A percentile compares a stretch with the other conserved stretches of the same genome.
Evolutionary conservation across 2,329 filamentous ascomycete species (phyloP).

Genomic region (Colletotrichum noveboracense): DNA sequence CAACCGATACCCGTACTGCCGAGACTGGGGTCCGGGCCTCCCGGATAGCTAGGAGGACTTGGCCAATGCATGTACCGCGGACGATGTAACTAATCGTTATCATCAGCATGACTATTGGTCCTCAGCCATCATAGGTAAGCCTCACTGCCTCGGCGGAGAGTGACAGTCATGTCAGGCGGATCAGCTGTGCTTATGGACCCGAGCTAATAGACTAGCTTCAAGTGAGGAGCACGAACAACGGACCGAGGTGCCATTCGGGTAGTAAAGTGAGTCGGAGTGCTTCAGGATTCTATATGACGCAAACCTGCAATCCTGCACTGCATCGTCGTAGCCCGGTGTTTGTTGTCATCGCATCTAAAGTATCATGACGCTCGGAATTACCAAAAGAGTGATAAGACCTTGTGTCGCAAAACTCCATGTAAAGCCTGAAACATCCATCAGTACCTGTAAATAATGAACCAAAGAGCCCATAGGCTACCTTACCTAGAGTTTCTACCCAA

Average conservation of each 20-base stretch:
- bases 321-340: too few species aligned
- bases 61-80: neutral
- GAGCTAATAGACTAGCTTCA: neutral
- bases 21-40: neutral
- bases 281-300: too few species aligned
- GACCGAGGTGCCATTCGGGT: neutral
- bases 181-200: neutral
- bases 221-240: neutral
- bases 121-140: neutral
- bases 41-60: neutral
- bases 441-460: neutral
- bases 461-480: neutral
- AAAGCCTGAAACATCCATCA: neutral
- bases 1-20: neutral
- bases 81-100: neutral
- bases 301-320: too few species aligned
- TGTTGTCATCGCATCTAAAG: neutral
- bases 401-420: neutral
- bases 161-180: neutral
- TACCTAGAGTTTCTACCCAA: neutral
- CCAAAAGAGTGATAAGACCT: neutral
- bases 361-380: neutral
- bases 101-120: neutral
- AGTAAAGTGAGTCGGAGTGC: neutral
- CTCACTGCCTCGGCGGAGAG: neutral